Base-by-base conservation (phyloP, 768 basidiomycete species). In the Trichaptum fuscoviolaceum region DNA sequence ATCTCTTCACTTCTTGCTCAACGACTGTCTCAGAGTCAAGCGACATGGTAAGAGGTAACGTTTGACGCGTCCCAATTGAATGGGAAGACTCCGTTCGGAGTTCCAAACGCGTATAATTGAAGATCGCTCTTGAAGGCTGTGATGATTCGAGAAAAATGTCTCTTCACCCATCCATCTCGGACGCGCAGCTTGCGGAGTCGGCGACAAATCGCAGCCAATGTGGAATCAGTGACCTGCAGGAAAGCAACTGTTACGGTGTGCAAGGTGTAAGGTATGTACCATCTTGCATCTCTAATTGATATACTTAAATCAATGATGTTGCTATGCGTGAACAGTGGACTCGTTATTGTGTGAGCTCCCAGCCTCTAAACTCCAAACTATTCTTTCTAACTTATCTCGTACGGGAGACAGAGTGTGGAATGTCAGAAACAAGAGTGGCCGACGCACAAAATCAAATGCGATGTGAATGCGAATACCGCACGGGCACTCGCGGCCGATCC, bases 1-100 rank as follows among this genome's bases (percentile, higher is more conserved):
- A 81, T 69, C 87, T 85, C 12, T 78, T 84, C 66, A 85, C 85
- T 75, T 95, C 93, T 74, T 95, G 86, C 71, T 81, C 81, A 58
- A 90, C 82, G 1, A 80, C 81, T 10, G 79, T 83, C 69, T 85
- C 78, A 76, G 85, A 84, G 71, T 86, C 82, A 26, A 71, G 25
- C 52, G 57, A 61, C 65, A 63, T 65, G 57, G 65, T 59, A 12
- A 23, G 25, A 23, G 18, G n/a, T 23, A 63, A 59, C 24, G 20
- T 15, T 6, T 52, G 15, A 52, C 12, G 42, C 30, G 30, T 2
- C 30, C 30, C 30, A 30, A 30, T 3, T 30, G 30, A 30, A 52
- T 7, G 35, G 35, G 35, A 36, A 36, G 35, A 20, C 10, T 12
- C 3, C 3, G 5, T 52, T 52, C 42, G 42, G 42, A 52, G 42